Base-by-base conservation (phyloP, 805 yeast genomes). In the Wickerhamiella hasegawae region DNA sequence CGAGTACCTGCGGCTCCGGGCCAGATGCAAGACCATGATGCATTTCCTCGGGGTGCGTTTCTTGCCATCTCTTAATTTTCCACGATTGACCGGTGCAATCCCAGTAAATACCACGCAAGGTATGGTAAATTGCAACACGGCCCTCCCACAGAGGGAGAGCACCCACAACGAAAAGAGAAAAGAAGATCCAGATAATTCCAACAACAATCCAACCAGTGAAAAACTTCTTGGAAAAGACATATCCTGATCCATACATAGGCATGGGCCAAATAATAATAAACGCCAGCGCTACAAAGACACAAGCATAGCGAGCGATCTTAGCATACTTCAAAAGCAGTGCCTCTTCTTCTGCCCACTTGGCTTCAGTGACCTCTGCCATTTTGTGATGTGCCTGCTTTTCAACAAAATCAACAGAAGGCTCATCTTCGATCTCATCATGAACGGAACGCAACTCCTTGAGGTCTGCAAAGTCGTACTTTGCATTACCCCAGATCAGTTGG, bases 201-300 rank as follows among this genome's bases (percentile, higher is more conserved):
- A 83, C 92, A 25, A 66, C 71, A 33, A 84, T 69, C 94, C 94
- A 84, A 31, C 94, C 94, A 5, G 90, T 79, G 57, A 83, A 84
- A 59, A 81, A 81, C 38, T 54, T 57, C 54, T 70, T 74, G 35
- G 81, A 71, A 57, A 83, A 84, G 28, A 83, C 63, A 51, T 83
- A 83, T 3, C 69, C 66, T 4, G 76, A 51, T 22, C 94, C 95
- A 54, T 76, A 83, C 90, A 84, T 76, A 44, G 95, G 94, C 83
- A 83, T 79, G 48, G 95, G 95, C 90, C 92, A 82, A 21, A 83
- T 49, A 24, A 84, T 66, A 22, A 83, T 58, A 33, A 83, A 59
- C 32, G 76, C 63, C 6, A 81, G 45, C 4, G 82, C 72, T 45
- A 81, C 63, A 29, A 68, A 58, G 2, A 69, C 54, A 52, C 85